Evolutionary conservation across 495 filamentous ascomycete species (phyloP).

Genomic region (Lophium mytilinum): DNA sequence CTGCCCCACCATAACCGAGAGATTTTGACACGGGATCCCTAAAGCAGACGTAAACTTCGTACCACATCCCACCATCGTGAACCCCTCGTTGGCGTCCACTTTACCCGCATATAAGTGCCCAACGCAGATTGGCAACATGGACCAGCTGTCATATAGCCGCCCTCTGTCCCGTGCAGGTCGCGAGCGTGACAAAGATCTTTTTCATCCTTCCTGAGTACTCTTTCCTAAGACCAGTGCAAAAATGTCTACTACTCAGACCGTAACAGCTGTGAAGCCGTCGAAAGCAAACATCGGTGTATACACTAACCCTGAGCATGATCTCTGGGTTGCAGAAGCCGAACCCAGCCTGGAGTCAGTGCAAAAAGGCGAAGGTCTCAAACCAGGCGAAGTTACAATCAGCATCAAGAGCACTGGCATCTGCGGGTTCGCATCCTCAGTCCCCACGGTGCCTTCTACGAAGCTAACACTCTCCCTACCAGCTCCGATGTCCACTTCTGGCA

Average conservation of each 20-base stretch:
- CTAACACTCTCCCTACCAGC: slow-evolving; percentile 35
- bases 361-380: slow-evolving; percentile 58
- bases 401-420: slow-evolving; percentile 91
- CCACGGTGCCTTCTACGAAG: slow-evolving; percentile 4
- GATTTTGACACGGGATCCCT: no score
- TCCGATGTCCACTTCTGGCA: slow-evolving; percentile 97
- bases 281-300: slow-evolving; percentile 93
- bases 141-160: no score
- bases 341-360: slow-evolving; percentile 70
- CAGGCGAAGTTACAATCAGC: slow-evolving; percentile 74
- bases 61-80: no score
- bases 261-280: slow-evolving; percentile 20
- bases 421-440: slow-evolving; percentile 51
- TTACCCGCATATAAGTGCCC: no score
- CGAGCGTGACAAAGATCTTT: no score
- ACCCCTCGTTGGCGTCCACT: no score
- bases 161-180: no score
- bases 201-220: no score
- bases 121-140: no score
- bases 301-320: slow-evolving; percentile 84
- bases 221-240: no score
- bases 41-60: no score
- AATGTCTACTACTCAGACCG: slow-evolving; percentile 23
- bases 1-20: no score
- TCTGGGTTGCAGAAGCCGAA: slow-evolving; percentile 75